A percentile compares a stretch with the other conserved stretches of the same genome.
Evolutionary conservation across 306 rosid species (phyloP).

Genomic region (Alnus glutinosa): DNA sequence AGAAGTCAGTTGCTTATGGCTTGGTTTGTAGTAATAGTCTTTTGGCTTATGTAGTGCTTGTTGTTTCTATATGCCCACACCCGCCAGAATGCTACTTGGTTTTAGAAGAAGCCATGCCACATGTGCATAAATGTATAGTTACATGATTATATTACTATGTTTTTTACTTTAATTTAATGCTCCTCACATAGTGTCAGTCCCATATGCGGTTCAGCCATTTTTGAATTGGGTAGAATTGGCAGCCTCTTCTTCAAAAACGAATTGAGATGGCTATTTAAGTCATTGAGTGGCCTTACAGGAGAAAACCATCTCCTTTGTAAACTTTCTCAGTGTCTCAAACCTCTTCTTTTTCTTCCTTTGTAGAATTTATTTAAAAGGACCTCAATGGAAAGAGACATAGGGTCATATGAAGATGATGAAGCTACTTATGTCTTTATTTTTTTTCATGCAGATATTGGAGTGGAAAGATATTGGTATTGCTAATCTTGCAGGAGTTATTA

Average conservation of each 20-base stretch:
- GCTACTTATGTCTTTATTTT: neutral
- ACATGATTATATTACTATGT: neutral
- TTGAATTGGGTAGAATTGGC: neutral
- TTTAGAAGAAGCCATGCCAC: neutral
- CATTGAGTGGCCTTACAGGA: neutral
- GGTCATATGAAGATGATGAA: neutral
- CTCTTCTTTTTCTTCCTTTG: neutral
- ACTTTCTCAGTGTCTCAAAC: neutral
- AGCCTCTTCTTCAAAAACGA: neutral
- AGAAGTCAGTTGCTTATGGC: neutral
- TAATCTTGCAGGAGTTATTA: slow-evolving; percentile 74
- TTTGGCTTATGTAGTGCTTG: neutral
- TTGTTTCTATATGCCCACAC: neutral
- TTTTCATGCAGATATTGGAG: slow-evolving; percentile 53
- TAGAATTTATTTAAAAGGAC: neutral
- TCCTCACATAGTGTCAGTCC: neutral
- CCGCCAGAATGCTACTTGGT: neutral
- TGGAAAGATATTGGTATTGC: slow-evolving; percentile 78
- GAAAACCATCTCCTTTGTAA: neutral
- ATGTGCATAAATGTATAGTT: neutral
- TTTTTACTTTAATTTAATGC: neutral
- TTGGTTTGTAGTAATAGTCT: neutral
- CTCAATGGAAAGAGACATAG: neutral
- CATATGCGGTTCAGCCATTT: neutral
- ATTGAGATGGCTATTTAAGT: neutral